Evolutionary conservation across 306 rosid species (phyloP), one percentile per base, ranked within the genome.

Genomic region (Medicago ruthenica): DNA sequence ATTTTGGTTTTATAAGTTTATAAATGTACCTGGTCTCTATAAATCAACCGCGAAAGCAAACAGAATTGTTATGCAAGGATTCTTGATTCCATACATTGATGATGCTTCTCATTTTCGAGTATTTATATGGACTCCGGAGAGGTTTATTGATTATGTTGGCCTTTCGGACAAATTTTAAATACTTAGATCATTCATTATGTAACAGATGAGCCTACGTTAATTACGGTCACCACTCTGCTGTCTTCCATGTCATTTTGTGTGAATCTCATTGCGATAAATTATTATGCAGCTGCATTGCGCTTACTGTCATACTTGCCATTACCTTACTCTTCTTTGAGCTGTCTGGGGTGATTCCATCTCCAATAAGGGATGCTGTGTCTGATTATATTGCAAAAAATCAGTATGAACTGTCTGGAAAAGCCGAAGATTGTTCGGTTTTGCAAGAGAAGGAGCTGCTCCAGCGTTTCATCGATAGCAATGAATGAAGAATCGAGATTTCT

Each of bases 391-490:
- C 93, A 9, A 84, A 80, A 63, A 71, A 57, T 7, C 88, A 91
- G 11, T 87, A 90, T 70, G 45, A 81, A 47, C 78, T 88, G 93
- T 84, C 87, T 7, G 96, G 96, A 63, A 88, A 83, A 82, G 83
- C 88, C 9, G 62, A 90, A 44, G 87, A 85, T 39, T 87, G 85
- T 70, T 83, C 86, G 79, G 92, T 90, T 78, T 80, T 92, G 80
- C 71, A 60, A 69, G 96, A 87, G 78, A 82, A 31, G 50, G 91
- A 90, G 78, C 74, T 92, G 75, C 91, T 92, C 10, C 93, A 88
- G 48, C 96, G 92, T 73, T 92, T 92, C 86, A 86, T 92, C 15
- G 96, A 92, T 45, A 85, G 92, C 75, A 92, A 92, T 27, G 97
- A 81, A 22, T 92, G 58, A 70, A 82, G 80, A 50, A 66, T 44